These are phyloP conservation scores for Rosa chinensis DNA, from an alignment of 306 rosid genomes.

Conservation along the genomic window DNA sequence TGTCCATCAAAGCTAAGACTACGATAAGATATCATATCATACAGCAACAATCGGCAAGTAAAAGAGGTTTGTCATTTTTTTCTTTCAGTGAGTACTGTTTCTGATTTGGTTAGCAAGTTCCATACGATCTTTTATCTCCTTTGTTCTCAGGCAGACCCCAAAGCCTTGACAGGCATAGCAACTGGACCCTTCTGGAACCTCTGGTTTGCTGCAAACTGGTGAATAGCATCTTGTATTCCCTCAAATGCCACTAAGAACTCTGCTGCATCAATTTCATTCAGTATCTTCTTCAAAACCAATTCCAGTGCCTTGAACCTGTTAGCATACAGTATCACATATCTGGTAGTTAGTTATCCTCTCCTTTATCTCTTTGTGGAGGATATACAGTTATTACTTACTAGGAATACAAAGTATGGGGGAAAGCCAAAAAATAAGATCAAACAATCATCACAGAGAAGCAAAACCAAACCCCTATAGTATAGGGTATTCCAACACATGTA, in stretches of 20 bases:
- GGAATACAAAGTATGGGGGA: not conserved
- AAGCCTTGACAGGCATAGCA: slow-evolving; percentile 26
- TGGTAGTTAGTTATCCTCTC: not conserved
- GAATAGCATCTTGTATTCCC: slow-evolving; percentile 44
- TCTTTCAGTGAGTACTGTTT: not conserved
- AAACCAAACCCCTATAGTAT: not conserved
- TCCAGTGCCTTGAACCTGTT: slow-evolving; percentile 45
- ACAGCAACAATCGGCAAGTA: not conserved
- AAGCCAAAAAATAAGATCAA: not conserved
- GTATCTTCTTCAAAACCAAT: slow-evolving; percentile 43
- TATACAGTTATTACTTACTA: not conserved
- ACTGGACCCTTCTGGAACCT: slow-evolving; percentile 33
- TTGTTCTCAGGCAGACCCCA: slow-evolving; percentile 24
- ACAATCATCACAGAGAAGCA: not conserved
- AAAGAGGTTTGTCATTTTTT: not conserved
- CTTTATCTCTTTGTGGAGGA: not conserved
- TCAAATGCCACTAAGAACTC: slow-evolving; percentile 48
- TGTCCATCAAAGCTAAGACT: not conserved
- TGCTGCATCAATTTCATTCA: slow-evolving; percentile 39
- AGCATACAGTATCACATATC: not conserved
- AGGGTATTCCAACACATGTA: not conserved
- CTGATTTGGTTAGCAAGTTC: slow-evolving; percentile 11
- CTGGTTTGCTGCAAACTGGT: slow-evolving; percentile 34
- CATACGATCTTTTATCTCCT: not conserved
- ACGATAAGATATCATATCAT: not conserved